Percentiles rank a stretch among this genome's conserved stretches.
These are phyloP conservation scores for Neoboletus subvelutipes DNA, from an alignment of 768 basidiomycete species.

Conservation along the genomic window DNA sequence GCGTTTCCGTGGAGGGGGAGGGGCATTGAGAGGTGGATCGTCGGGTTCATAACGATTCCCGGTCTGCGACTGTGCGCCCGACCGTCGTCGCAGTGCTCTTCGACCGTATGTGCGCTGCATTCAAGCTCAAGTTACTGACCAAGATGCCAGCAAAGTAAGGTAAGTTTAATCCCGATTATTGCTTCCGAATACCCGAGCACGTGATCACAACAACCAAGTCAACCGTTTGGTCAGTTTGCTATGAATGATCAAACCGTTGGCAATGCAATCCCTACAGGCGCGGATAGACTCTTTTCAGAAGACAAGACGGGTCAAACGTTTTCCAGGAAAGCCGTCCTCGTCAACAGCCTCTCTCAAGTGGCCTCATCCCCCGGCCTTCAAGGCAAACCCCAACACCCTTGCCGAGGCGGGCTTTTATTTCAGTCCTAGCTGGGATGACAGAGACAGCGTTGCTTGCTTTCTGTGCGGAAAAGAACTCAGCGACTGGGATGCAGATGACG, in stretches of 20 bases:
- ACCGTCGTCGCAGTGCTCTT: slow-evolving; percentile 19
- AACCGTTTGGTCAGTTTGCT: no score
- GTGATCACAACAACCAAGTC: background rate
- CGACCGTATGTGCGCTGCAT: slow-evolving; percentile 41
- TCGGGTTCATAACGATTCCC: background rate
- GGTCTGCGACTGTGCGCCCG: background rate
- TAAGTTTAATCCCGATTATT: slow-evolving; percentile 2
- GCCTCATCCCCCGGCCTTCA: slow-evolving; percentile 67
- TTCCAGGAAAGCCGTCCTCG: slow-evolving; percentile 47
- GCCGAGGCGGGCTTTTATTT: slow-evolving; percentile 92
- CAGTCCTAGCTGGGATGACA: slow-evolving; percentile 62
- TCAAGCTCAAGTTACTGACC: background rate
- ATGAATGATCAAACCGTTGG: background rate
- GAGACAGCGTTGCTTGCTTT: slow-evolving; percentile 81
- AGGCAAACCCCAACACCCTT: slow-evolving; percentile 70
- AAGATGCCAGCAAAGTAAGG: no score
- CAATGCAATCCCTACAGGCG: slow-evolving; percentile 51
- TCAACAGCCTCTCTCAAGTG: slow-evolving; percentile 57
- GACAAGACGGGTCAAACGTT: slow-evolving; percentile 55
- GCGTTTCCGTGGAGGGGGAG: slow-evolving; percentile 30
- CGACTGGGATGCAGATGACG: slow-evolving; percentile 83
- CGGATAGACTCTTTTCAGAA: slow-evolving; percentile 71
- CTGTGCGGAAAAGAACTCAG: slow-evolving; percentile 78
- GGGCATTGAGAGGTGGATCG: background rate
- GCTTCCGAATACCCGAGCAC: slow-evolving; percentile 4